A percentile compares a stretch with the other conserved stretches of the same genome.
phyloP scores from a whole-genome alignment of 768 basidiomycete species.

The Mycena belliarum region DNA sequence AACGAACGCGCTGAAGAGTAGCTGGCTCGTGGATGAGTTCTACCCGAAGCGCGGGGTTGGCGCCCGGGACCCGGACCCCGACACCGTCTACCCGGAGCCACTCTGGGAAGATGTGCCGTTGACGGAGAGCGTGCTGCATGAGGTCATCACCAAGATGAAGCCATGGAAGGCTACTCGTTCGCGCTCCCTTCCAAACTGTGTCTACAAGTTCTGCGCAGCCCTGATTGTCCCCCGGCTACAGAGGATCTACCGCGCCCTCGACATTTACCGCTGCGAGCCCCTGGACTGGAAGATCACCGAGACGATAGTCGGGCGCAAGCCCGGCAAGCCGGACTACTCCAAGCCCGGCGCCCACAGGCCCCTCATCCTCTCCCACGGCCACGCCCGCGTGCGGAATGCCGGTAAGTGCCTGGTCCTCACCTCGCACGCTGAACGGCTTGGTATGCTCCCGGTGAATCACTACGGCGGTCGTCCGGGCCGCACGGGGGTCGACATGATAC shows the following conservation, averaged over 20 bases:
- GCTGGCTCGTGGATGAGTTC: not conserved
- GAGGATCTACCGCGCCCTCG: slow-evolving; percentile 28
- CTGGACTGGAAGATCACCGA: slow-evolving; percentile 26
- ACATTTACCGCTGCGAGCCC: slow-evolving; percentile 29
- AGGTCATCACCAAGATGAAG: slow-evolving; percentile 18
- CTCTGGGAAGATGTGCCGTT: not conserved
- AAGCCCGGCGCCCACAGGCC: slow-evolving; percentile 34
- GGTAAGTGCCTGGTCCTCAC: slow-evolving; percentile 13
- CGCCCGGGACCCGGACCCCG: not conserved
- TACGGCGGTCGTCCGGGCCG: slow-evolving; percentile 32
- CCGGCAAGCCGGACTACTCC: slow-evolving; percentile 35
- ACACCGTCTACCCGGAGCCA: not conserved
- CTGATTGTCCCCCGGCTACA: slow-evolving; percentile 16
- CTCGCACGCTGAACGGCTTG: slow-evolving; percentile 17
- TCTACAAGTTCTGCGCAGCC: slow-evolving; percentile 18
- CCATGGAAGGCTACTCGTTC: slow-evolving; percentile 32
- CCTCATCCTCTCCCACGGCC: not conserved
- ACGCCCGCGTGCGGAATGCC: slow-evolving; percentile 8
- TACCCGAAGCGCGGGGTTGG: not conserved
- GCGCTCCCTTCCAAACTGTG: slow-evolving; percentile 23
- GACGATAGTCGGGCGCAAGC: slow-evolving; percentile 36
- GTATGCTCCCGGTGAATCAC: slow-evolving; percentile 28
- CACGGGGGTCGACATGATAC: slow-evolving; percentile 29
- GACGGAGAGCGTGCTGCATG: not conserved
- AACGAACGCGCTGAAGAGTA: not conserved